Evolutionary conservation across 1,284 basidiomycete genomes (phyloP), one percentile per base, ranked within the genome.

Genomic region (Schizophyllum amplum): DNA sequence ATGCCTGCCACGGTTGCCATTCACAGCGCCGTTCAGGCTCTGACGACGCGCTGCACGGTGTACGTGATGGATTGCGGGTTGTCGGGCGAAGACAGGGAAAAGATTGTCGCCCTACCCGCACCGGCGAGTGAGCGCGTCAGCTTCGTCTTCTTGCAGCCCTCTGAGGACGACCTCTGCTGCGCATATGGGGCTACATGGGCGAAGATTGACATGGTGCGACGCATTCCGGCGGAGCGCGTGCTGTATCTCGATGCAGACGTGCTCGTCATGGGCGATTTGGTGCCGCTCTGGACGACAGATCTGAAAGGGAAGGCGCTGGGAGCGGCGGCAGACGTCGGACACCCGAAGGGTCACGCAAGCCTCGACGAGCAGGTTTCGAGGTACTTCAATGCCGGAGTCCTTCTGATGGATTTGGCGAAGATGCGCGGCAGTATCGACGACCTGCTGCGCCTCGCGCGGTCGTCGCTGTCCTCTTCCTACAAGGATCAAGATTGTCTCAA

Each of bases 321-420:
- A 1, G 80, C 81, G 1, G 72, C 62, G 7, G 61, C 65, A 2
- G 81, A 84, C 63, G 71, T 83, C n/a, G 81, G 81, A 1, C 70
- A 64, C 58, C 81, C 81, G 0, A 69, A 71, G 65, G 80, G 82
- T 0, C 76, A 79, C 60, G 67, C 71, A 5, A 17, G 33, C 3
- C 33, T 42, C 13, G 33, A 42, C 33, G 33, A 9, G 11, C 13
- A 42, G 13, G 17, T 9, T 17, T 17, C 33, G 11, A 9, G 13
- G 2, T 81, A 83, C 63, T 83, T 83, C 71, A 84, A 83, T 55
- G 76, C 79, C 0, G 82, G 81, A 0, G 77, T 84, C 20, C 63
- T 84, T 53, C 65, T 83, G 11, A 59, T 83, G 57, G 75, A 83
- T 65, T 68, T 83, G 42, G 65, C 76, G 0, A 69, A 68, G 47